Evolutionary conservation across 2,329 filamentous ascomycete species (phyloP).

Genomic region (Thielaviopsis punctulata): DNA sequence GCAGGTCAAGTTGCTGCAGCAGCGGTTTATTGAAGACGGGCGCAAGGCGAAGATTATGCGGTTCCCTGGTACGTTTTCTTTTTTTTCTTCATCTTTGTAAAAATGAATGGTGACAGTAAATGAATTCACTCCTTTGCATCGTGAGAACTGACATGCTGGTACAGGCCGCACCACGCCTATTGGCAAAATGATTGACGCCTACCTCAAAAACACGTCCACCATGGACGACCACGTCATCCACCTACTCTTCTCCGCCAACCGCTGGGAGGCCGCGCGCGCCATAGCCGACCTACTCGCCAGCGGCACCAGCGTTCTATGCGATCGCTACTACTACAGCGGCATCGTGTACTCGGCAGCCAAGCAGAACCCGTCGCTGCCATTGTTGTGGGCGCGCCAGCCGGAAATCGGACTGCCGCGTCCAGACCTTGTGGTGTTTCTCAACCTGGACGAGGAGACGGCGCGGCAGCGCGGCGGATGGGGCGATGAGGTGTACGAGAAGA

Average conservation of each 20-base stretch:
- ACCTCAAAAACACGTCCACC: conserved; percentile 53
- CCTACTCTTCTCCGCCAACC: conserved; percentile 75
- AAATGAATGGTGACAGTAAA: no score
- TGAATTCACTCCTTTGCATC: no score
- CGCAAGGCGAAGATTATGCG: conserved; percentile 34
- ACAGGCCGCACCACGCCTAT: conserved; percentile 69
- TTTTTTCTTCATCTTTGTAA: not conserved
- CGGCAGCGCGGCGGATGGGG: conserved; percentile 72
- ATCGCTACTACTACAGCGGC: conserved; percentile 90
- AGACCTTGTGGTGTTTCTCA: conserved; percentile 75
- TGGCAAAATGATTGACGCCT: conserved; percentile 71
- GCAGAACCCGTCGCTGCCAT: conserved; percentile 46
- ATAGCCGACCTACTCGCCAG: conserved; percentile 37
- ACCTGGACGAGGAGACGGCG: conserved; percentile 58
- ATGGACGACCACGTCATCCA: conserved; percentile 84
- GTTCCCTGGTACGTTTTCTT: conserved; percentile 33
- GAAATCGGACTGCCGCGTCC: conserved; percentile 77
- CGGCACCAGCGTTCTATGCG: conserved; percentile 65
- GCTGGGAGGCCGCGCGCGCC: conserved; percentile 53
- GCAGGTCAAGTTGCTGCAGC: conserved; percentile 56
- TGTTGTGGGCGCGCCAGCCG: conserved; percentile 69
- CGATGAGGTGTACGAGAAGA: conserved; percentile 72
- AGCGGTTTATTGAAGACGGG: conserved; percentile 32
- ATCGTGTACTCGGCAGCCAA: conserved; percentile 90
- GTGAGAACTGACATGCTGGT: not conserved